Base-by-base conservation (phyloP, 768 basidiomycete genomes). In the Cubamyces sp. region DNA sequence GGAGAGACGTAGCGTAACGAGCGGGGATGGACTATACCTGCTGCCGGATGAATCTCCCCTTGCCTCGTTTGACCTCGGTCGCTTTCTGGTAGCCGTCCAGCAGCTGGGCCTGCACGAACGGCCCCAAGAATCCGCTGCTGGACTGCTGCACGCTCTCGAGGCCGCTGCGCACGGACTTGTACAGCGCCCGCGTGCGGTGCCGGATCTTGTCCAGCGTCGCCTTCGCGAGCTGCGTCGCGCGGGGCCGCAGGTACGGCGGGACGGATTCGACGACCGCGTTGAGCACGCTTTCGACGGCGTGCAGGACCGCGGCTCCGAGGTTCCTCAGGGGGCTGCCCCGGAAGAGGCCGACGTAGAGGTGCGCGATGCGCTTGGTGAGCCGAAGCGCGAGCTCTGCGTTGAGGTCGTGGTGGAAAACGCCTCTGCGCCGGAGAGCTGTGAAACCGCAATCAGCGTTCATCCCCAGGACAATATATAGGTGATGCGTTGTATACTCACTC, bases 281-380 rank as follows among this genome's bases (percentile, higher is more conserved):
- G 18, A 85, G 69, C 1, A 86, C 73, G 18, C 75, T 68, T 41
- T 73, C 74, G 60, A 87, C 78, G 2, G 65, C 1, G 60, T 54
- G 25, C 73, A 68, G 15, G 76, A 75, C 3, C 73, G 71, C 3
- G 64, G 34, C 54, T 61, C 83, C 78, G 57, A 87, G 81, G 12
- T 75, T 66, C 3, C 68, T 73, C 66, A 86, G 83, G 5, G 85
- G 69, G 64, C 85, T 81, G 0, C 79, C 75, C 66, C 86, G 84
- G 57, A 86, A 87, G 16, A 85, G 74, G 64, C 80, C 74, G 26
- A 77, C 74, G 84, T 84, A 87, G 2, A 80, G 78, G 56, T 73
- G 73, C 2, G 84, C 84, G 49, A 87, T 84, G 64, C 79, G 82
- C 45, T 75, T 76, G 1, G 84, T 85, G 70, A 87, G 82, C 1